These are phyloP conservation scores for Cyclotella atomus DNA, from an alignment of 108 stramenopile genomes.

Conservation along the genomic window DNA sequence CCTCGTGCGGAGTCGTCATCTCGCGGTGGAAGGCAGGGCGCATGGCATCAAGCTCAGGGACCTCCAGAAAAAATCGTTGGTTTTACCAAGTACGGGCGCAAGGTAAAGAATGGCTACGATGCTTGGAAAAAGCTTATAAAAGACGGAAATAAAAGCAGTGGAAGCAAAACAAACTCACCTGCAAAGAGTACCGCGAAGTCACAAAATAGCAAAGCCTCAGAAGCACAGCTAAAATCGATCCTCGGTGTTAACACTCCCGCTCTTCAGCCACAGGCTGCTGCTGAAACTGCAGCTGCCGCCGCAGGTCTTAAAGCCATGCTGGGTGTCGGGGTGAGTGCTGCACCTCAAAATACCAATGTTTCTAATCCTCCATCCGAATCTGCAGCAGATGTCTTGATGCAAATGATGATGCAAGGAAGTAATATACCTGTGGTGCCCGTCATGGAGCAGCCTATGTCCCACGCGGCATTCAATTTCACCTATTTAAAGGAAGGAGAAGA, in stretches of 20 bases:
- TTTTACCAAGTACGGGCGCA: conserved; percentile 56
- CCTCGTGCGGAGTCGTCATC: conserved; percentile 41
- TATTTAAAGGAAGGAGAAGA: conserved; percentile 82
- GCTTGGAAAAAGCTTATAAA: conserved; percentile 57
- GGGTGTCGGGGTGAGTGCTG: conserved; percentile 47
- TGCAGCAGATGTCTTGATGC: conserved; percentile 74
- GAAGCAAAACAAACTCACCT: conserved; percentile 2
- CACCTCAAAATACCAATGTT: not conserved
- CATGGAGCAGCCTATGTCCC: conserved; percentile 10
- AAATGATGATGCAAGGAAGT: conserved; percentile 55
- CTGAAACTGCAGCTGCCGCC: conserved; percentile 19
- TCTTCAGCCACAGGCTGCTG: conserved; percentile 9
- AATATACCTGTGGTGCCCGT: conserved; percentile 13
- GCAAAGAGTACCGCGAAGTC: conserved; percentile 26
- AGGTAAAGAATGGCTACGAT: conserved; percentile 58
- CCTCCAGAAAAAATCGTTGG: conserved; percentile 72
- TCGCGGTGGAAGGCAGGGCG: conserved; percentile 57
- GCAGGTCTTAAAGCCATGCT: conserved; percentile 69
- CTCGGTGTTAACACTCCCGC: conserved; percentile 39
- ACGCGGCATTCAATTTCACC: conserved; percentile 76
- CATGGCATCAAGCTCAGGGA: conserved; percentile 68
- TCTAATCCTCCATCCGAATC: conserved; percentile 20
- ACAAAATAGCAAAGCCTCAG: conserved; percentile 18
- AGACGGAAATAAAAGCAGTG: conserved; percentile 13
- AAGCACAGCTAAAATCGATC: conserved; percentile 42